Conservation (phyloP, 148 eudicot species). For the Cornus florida region DNA sequence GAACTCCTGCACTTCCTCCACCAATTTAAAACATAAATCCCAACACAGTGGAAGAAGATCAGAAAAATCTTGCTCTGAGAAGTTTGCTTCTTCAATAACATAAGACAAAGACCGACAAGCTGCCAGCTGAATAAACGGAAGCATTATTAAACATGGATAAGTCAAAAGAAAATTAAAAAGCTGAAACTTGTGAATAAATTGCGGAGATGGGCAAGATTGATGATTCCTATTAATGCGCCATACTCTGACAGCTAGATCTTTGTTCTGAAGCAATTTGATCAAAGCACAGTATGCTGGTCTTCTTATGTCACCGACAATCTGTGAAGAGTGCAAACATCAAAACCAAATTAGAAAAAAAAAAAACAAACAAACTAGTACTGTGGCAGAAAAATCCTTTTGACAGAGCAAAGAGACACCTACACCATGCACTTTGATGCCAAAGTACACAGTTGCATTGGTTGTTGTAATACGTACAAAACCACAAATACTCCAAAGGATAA, state of each 20-base stretch:
- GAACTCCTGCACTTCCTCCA: constrained; percentile 91
- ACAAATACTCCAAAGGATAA: too few species aligned
- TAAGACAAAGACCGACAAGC: constrained; percentile 82
- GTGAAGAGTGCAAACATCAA: constrained; percentile 14
- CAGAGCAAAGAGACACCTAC: too few species aligned
- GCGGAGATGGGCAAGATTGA: not conserved
- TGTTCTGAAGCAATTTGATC: constrained; percentile 85
- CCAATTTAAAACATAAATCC: constrained; percentile 82
- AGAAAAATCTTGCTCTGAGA: constrained; percentile 75
- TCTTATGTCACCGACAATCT: constrained; percentile 91
- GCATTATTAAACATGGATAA: constrained; percentile 2
- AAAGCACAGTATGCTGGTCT: constrained; percentile 90
- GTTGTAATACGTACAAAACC: too few species aligned
- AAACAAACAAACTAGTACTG: too few species aligned
- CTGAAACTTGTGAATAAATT: not conserved
- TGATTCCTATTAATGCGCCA: constrained; percentile 9
- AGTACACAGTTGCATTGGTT: too few species aligned
- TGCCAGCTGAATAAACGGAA: constrained; percentile 62
- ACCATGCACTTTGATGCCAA: too few species aligned
- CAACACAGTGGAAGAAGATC: constrained; percentile 93
- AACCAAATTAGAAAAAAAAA: not conserved
- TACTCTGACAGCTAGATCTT: constrained; percentile 94
- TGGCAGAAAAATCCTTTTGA: too few species aligned
- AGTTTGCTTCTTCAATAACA: constrained; percentile 90
- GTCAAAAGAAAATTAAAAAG: not conserved